Evolutionary conservation across 805 yeast genomes (phyloP).

Genomic region (Pichia scutulata): DNA sequence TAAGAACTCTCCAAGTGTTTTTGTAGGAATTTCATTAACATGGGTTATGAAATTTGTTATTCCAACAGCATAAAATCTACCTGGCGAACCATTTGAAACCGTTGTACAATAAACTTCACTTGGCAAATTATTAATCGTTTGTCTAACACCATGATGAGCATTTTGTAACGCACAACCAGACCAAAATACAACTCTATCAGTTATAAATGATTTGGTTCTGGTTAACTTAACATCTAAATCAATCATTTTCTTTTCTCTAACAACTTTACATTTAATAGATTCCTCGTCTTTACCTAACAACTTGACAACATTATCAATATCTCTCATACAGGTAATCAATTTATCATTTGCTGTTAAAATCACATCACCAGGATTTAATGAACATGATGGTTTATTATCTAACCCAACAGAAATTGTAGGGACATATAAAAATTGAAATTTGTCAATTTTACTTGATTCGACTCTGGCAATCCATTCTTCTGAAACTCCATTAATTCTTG

Average conservation of each 20-base stretch:
- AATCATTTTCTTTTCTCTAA: conserved; percentile 61
- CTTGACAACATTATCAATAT: conserved; percentile 44
- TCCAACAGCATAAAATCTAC: conserved; percentile 69
- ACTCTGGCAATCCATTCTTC: conserved; percentile 70
- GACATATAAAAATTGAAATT: conserved; percentile 66
- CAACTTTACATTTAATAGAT: conserved; percentile 49
- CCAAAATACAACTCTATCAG: conserved; percentile 69
- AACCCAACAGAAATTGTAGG: conserved; percentile 43
- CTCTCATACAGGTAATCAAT: conserved; percentile 59
- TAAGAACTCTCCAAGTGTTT: conserved; percentile 60
- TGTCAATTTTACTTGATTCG: conserved; percentile 49
- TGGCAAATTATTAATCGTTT: conserved; percentile 68
- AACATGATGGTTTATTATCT: conserved; percentile 23
- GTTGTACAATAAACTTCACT: conserved; percentile 78
- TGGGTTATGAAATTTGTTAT: conserved; percentile 84
- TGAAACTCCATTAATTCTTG: conserved; percentile 81
- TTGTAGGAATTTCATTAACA: conserved; percentile 70
- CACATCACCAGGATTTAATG: conserved; percentile 63
- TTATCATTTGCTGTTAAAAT: conserved; percentile 61
- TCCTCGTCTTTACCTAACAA: conserved; percentile 26
- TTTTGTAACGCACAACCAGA: conserved; percentile 76
- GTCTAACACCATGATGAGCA: conserved; percentile 92
- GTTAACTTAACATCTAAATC: conserved; percentile 59
- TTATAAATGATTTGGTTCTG: conserved; percentile 43
- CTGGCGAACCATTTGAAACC: conserved; percentile 77